These are phyloP conservation scores for Penicillium janthinellum DNA, from an alignment of 2,329 filamentous ascomycete genomes.

Conservation along the genomic window DNA sequence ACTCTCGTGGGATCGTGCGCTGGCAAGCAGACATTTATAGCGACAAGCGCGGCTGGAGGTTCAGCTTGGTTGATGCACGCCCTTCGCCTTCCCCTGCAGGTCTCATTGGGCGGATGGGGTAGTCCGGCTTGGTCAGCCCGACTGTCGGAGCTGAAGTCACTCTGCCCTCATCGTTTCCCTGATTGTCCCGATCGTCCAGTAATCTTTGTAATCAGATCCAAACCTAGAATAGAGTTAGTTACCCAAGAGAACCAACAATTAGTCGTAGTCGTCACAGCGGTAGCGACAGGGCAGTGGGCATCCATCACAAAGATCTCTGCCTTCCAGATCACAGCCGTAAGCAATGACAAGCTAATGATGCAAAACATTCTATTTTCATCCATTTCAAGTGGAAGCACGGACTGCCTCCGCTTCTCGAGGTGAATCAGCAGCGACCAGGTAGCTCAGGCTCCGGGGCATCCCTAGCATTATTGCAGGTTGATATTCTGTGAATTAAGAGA, in stretches of 20 bases:
- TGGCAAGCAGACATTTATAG: not conserved
- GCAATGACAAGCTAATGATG: not conserved
- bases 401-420: not conserved
- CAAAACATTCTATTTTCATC: not conserved
- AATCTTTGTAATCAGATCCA: constrained; percentile 2
- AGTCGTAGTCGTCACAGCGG: not conserved
- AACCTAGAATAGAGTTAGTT: not conserved
- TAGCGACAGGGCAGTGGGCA: not conserved
- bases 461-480: not conserved
- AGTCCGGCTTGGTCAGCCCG: constrained; percentile 13
- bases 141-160: constrained; percentile 2
- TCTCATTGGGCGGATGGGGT: constrained; percentile 9
- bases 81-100: constrained; percentile 2
- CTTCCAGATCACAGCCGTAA: not conserved
- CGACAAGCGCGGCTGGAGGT: constrained; percentile 16
- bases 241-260: not conserved
- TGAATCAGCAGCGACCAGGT: not conserved
- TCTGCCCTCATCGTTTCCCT: constrained; percentile 10
- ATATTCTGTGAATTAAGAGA: not conserved
- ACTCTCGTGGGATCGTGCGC: too few species aligned
- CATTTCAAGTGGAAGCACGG: not conserved
- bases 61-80: not conserved
- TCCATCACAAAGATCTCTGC: not conserved
- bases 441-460: not conserved
- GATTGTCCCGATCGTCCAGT: constrained; percentile 9